Base-by-base conservation (phyloP, 108 stramenopile genomes). In the Poteriospumella lacustris region DNA sequence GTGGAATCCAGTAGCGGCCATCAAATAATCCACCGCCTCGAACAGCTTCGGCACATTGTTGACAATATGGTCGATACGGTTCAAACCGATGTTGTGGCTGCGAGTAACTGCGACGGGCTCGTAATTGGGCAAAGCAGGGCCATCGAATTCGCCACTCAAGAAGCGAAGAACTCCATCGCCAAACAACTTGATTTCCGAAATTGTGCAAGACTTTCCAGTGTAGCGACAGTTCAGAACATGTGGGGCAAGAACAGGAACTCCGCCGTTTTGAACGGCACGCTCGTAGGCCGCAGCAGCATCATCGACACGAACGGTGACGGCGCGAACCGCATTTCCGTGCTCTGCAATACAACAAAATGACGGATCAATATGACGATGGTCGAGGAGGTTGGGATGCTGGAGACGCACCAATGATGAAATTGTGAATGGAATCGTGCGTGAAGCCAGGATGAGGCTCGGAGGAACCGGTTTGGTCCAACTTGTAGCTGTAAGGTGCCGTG, bases 1-100 rank as follows among this genome's bases (percentile, higher is more conserved):
- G 80, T 92, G 91, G 77, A 91, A 92, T 31, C 87, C 88, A 0
- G 90, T 90, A 59, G 89, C 87, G 33, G 43, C 56, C 9, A 79
- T 73, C 40, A 94, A 80, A 60, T 89, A 87, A 12, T 80, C 79
- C 9, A 73, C 12, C 5, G 70, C 70, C 47, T 81, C 82, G 0
- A 83, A 69, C 12, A 89, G 70, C 42, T 89, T 78, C 34, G 85
- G 87, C 3, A 91, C 91, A 68, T 91, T 91, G 33, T 88, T 89
- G 3, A 91, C 91, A 1, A 89, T 85, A 76, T 91, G 91, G 59
- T 91, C 91, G 39, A 91, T 78, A 15, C 83, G 81, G 9, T 3
- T 42, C 43, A 73, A 52, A 19, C 70, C 70, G 33, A 29, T 5
- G 41, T 73, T 73, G n/a, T 31, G 60, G 29, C 31, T 64, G 60